These are phyloP conservation scores for Halteria grandinella DNA, from an alignment of 73 alveolate species.

Conservation along the genomic window DNA sequence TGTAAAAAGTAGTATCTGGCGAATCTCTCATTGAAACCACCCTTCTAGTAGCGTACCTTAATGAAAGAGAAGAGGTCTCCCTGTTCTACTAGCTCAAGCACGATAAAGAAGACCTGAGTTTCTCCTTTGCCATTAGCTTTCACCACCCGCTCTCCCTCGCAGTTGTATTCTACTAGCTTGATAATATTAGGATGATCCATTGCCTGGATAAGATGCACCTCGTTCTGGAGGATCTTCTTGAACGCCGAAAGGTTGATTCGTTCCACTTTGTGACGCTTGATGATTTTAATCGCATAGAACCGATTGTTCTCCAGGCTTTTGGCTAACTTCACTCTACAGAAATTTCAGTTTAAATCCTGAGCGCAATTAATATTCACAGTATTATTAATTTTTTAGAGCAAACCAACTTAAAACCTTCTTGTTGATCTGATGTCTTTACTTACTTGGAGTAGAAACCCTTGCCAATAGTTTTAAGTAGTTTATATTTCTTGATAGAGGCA, in stretches of 20 bases:
- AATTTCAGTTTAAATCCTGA: no score
- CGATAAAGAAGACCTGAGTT: conserved; percentile 52
- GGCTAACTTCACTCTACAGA: conserved; percentile 38
- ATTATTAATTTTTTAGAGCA: no score
- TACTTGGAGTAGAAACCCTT: conserved; percentile 48
- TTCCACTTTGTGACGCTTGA: conserved; percentile 40
- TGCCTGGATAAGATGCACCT: conserved; percentile 13
- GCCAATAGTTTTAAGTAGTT: conserved; percentile 39
- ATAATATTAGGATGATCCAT: conserved; percentile 55
- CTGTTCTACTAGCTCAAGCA: conserved; percentile 52
- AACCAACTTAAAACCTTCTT: no score
- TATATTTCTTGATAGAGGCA: conserved; percentile 42
- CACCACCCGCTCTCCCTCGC: conserved; percentile 45
- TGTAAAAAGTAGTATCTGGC: conserved; percentile 55
- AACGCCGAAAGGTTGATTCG: conserved; percentile 30
- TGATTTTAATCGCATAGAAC: conserved; percentile 41
- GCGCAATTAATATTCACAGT: no score
- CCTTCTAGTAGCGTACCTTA: conserved; percentile 15
- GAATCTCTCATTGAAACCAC: conserved; percentile 50
- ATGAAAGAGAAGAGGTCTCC: conserved; percentile 62
- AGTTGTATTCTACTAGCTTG: conserved; percentile 52
- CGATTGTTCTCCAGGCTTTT: conserved; percentile 10
- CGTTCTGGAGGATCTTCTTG: conserved; percentile 38
- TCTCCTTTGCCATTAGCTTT: conserved; percentile 41
- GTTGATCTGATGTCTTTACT: no score